Conservation (phyloP, 2,329 filamentous ascomycete species). For the Trichothecium roseum region DNA sequence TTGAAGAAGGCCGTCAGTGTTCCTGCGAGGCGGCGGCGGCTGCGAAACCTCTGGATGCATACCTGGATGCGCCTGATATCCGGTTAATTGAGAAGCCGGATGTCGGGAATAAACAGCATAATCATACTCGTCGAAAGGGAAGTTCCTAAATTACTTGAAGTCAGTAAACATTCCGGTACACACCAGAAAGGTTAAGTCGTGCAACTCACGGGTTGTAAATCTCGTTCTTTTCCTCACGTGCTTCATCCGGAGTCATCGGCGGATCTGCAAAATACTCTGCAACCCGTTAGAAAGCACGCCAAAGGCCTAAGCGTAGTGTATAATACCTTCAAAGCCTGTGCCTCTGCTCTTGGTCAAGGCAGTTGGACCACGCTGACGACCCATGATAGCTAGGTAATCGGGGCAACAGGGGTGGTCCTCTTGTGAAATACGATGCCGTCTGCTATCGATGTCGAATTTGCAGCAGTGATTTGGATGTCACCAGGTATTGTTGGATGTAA, state of each 20-base stretch:
- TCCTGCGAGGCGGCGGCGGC: constrained; percentile 61
- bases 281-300: background rate
- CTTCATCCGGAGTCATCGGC: constrained; percentile 62
- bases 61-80: constrained; percentile 62
- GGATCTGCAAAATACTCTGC: constrained; percentile 68
- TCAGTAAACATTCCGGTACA: background rate
- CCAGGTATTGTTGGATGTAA: too few relatives aligned
- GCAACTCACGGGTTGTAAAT: constrained; percentile 55
- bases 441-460: too few relatives aligned
- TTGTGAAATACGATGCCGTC: too few relatives aligned
- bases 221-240: constrained; percentile 48
- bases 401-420: too few relatives aligned
- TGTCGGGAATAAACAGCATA: background rate
- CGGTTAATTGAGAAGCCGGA: constrained; percentile 2
- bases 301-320: background rate
- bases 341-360: constrained; percentile 32
- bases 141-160: constrained; percentile 26
- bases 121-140: constrained; percentile 46
- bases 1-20: constrained; percentile 57
- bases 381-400: too few relatives aligned
- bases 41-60: constrained; percentile 73
- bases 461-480: too few relatives aligned
- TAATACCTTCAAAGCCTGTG: constrained; percentile 58
- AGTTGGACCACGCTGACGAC: constrained; percentile 23
- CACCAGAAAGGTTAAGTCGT: too few relatives aligned